Base-by-base conservation (phyloP, 176 grass and related monocot species). In the Urochloa ruziziensis region DNA sequence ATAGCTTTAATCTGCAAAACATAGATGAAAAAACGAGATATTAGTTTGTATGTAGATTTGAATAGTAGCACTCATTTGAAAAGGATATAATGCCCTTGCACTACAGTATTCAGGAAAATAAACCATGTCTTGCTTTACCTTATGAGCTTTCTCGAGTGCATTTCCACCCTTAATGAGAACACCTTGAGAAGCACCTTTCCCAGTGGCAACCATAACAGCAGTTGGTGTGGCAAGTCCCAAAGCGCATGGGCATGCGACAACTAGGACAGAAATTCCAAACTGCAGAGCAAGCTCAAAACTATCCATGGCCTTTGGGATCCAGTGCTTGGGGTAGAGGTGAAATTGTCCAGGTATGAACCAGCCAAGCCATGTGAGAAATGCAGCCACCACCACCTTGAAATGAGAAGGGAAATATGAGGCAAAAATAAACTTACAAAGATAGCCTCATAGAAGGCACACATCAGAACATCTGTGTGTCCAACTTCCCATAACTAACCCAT, bases 191-290 rank as follows among this genome's bases (percentile, higher is more conserved):
- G 93, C 96, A 64, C 96, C 96, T 89, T 96, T 96, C 56, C 96
- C 96, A n/a, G 93, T 99, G 59, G 96, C 96, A 88, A 99, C 96
- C 96, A 99, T 99, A 82, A 96, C 93, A 86, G 96, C 96, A 72
- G 96, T 99, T 49, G 96, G 96, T 58, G 96, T 99, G 65, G 96
- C 96, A 84, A 99, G 90, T 33, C 96, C 96, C 64, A 99, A 75
- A 80, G 96, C 96, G 35, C 96, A 99, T 30, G 96, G 96, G 70
- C 96, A 99, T 33, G 96, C 96, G 52, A 96, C 89, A 42, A 99
- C 96, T 77, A 99, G 88, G 37, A 99, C 96, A 39, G 96, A 99
- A 74, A 99, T 96, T 77, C 93, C 91, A 90, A 99, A 99, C 85
- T 99, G 96, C 42, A 99, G 61, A 83, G 96, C 96, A 65, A 99